Percentiles rank a stretch among this genome's conserved stretches.
Evolutionary conservation across 1,284 basidiomycete species (phyloP).

Genomic region (Lentinula novae-zelandiae): DNA sequence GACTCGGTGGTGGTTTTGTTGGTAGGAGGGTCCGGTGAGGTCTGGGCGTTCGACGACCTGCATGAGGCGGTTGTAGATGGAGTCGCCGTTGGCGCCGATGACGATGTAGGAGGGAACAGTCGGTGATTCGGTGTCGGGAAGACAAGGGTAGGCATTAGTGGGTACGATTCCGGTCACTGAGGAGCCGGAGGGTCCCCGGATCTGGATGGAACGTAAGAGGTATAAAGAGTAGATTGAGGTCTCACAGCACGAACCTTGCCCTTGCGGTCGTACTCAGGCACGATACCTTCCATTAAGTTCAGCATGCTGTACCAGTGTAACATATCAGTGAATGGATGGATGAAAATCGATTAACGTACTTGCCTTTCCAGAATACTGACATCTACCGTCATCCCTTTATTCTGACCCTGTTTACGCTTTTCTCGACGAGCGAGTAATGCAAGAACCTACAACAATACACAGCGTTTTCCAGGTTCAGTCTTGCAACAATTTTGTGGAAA

Average conservation of each 20-base stretch:
- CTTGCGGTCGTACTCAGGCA: slow-evolving; percentile 72
- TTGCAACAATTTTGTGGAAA: too few species aligned
- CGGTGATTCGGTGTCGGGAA: slow-evolving; percentile 37
- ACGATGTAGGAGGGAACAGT: slow-evolving; percentile 52
- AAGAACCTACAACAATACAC: slow-evolving; percentile 44
- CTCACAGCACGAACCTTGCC: slow-evolving; percentile 39
- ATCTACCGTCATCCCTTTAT: slow-evolving; percentile 58
- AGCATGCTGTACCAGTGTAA: slow-evolving; percentile 46
- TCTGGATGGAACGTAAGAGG: slow-evolving; percentile 27
- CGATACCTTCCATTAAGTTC: slow-evolving; percentile 72
- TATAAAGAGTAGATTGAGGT: neutral
- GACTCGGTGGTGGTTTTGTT: slow-evolving; percentile 63
- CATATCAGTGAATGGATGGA: neutral
- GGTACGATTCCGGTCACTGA: slow-evolving; percentile 72
- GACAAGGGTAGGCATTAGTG: slow-evolving; percentile 67
- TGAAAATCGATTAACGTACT: neutral
- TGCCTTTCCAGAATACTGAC: slow-evolving; percentile 73
- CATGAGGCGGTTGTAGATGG: slow-evolving; percentile 67
- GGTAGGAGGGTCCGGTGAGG: slow-evolving; percentile 50
- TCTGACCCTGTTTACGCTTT: slow-evolving; percentile 31
- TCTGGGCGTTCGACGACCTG: slow-evolving; percentile 51
- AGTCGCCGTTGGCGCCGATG: slow-evolving; percentile 69
- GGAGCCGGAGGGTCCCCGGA: slow-evolving; percentile 68
- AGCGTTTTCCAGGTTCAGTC: neutral
- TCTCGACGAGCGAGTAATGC: slow-evolving; percentile 60